These are phyloP conservation scores for Niebla homalea DNA, from an alignment of 495 filamentous ascomycete species.

Conservation along the genomic window DNA sequence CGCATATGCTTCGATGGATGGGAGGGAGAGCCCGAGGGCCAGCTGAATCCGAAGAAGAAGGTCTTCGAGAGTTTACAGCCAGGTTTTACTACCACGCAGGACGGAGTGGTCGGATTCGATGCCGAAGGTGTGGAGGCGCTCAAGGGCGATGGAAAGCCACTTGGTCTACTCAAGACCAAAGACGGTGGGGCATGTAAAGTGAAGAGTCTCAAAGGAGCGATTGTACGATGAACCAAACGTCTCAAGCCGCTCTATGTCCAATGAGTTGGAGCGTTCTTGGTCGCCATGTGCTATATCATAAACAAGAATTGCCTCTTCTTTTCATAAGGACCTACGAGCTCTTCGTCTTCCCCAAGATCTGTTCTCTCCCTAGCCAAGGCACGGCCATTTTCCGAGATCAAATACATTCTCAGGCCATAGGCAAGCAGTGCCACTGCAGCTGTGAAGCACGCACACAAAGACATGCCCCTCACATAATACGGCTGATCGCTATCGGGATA, in stretches of 20 bases:
- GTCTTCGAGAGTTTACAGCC: slow-evolving; percentile 92
- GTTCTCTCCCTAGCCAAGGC: background rate
- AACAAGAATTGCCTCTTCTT: background rate
- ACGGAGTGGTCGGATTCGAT: slow-evolving; percentile 68
- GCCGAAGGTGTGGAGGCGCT: slow-evolving; percentile 46
- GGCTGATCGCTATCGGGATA: slow-evolving; percentile 45
- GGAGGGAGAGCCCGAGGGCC: slow-evolving; percentile 75
- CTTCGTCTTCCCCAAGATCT: slow-evolving; percentile 13
- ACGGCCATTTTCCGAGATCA: slow-evolving; percentile 31
- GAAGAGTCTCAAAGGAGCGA: slow-evolving; percentile 54
- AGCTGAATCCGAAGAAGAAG: slow-evolving; percentile 98
- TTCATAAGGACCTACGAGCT: slow-evolving; percentile 7
- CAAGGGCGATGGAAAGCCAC: slow-evolving; percentile 43
- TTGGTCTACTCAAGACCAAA: slow-evolving; percentile 57
- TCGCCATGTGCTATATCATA: background rate
- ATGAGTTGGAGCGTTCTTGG: no score
- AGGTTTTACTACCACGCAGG: slow-evolving; percentile 76
- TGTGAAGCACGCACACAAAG: slow-evolving; percentile 47
- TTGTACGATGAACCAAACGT: slow-evolving; percentile 39
- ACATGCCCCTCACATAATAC: slow-evolving; percentile 47
- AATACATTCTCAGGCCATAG: slow-evolving; percentile 30
- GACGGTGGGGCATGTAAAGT: slow-evolving; percentile 64
- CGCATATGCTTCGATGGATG: slow-evolving; percentile 89
- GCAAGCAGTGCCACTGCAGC: slow-evolving; percentile 33
- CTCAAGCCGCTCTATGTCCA: no score